Base-by-base conservation (phyloP, 2,329 filamentous ascomycete species). In the Diaporthe amygdali region DNA sequence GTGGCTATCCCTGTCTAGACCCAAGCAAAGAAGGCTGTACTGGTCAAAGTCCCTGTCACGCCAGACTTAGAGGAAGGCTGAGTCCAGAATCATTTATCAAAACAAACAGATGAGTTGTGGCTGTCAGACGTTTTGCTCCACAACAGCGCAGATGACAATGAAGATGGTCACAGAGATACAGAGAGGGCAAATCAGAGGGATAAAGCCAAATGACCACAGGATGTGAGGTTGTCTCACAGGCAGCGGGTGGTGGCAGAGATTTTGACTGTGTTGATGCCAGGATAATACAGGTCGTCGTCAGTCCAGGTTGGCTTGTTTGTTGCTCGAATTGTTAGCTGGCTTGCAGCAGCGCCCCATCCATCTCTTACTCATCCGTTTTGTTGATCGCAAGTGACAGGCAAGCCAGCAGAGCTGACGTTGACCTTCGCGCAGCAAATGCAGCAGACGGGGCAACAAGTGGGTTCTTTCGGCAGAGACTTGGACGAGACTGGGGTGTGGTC, bases 1-100 rank as follows among this genome's bases (percentile, higher is more conserved):
- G 59, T 64, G 59, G 20, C 30, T 37, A 64, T 49, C 59, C 59
- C 59, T 64, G 59, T 64, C 59, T 34, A 15, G 44, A 49, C 59
- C 44, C 44, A 20, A 22, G 59, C 44, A 37, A 37, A 15, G 56
- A 63, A 63, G 56, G 56, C 56, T 46, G 25, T 46, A 63, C 56
- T 46, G 5, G 10, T 12, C 41, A 27, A 63, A 46, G 56, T 63
- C 56, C 5, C 56, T 27, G 39, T 22, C 55, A 46, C 39, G 56
- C 59, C 41, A 63, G 41, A 14, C 22, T 34, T 27, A 25, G 59
- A 64, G 10, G 44, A 64, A 64, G 59, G 59, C 59, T 64, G 59
- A 64, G 59, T 10, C 12, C 59, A 63, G 32, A 25, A 25, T 64
- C n/a, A 64, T 64, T 49, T 64, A 44, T 30, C 44, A 64, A 37